phyloP scores from a whole-genome alignment of 495 filamentous ascomycete species.

The Podospora comata region DNA sequence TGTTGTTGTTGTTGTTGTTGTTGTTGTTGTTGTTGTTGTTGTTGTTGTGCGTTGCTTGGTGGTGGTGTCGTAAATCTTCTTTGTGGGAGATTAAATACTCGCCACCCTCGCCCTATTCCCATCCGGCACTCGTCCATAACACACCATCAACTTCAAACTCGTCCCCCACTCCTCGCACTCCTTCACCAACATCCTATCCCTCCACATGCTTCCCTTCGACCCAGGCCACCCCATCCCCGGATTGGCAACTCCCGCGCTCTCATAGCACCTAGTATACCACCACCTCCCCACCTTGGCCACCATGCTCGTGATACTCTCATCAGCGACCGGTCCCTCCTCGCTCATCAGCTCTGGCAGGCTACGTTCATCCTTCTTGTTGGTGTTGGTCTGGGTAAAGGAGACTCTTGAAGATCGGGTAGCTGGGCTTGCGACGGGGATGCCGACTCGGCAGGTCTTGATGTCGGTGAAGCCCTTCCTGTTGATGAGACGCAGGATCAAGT shows the following conservation, averaged over 20 bases:
- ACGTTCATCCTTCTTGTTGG: slow-evolving; percentile 46
- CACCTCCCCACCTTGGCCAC: slow-evolving; percentile 88
- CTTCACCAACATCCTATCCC: slow-evolving; percentile 66
- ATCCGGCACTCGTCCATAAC: slow-evolving; percentile 64
- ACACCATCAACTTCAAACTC: slow-evolving; percentile 85
- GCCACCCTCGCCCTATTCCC: slow-evolving; percentile 37
- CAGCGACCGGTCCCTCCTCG: slow-evolving; percentile 58
- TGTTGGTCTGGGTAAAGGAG: slow-evolving; percentile 19
- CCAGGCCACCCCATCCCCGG: slow-evolving; percentile 47
- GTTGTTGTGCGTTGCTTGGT: not conserved
- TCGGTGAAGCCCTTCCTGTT: slow-evolving; percentile 78
- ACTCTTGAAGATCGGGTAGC: slow-evolving; percentile 42
- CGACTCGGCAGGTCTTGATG: slow-evolving; percentile 82
- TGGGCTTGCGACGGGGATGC: slow-evolving; percentile 79
- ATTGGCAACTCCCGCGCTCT: slow-evolving; percentile 50
- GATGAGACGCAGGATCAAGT: slow-evolving; percentile 72
- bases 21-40: not conserved
- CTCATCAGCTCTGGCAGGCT: slow-evolving; percentile 69
- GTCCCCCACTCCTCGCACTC: slow-evolving; percentile 86
- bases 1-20: not conserved
- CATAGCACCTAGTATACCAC: slow-evolving; percentile 96
- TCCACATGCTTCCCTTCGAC: slow-evolving; percentile 69
- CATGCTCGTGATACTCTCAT: slow-evolving; percentile 85
- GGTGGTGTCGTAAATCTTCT: not conserved
- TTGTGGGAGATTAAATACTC: slow-evolving; percentile 36